Evolutionary conservation across 148 eudicot genomes (phyloP).

Genomic region (Rhododendron simsii): DNA sequence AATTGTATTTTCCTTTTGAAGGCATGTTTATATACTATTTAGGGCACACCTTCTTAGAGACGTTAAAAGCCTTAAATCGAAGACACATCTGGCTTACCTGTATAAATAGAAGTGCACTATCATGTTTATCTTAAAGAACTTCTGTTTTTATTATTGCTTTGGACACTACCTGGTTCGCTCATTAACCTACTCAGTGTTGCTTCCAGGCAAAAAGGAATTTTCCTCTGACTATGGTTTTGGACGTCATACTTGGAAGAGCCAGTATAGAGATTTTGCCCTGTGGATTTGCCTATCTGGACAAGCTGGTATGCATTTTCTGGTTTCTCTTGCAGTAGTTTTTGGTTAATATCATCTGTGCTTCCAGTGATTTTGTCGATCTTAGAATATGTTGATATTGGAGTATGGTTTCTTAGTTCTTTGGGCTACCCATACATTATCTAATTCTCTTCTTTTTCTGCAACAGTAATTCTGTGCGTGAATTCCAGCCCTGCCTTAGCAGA

Average conservation of each 20-base stretch:
- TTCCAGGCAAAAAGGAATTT: constrained; percentile 20
- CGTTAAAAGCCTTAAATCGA: background rate
- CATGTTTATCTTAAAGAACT: background rate
- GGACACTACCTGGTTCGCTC: background rate
- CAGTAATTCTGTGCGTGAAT: constrained; percentile 47
- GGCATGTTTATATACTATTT: background rate
- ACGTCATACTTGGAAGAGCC: constrained; percentile 11
- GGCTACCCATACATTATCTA: background rate
- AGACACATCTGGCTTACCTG: background rate
- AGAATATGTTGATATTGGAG: background rate
- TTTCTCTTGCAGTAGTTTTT: background rate
- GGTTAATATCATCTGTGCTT: background rate
- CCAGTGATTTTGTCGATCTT: background rate
- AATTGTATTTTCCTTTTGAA: background rate
- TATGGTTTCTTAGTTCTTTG: background rate
- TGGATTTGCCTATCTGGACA: constrained; percentile 48
- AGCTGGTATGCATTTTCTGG: constrained; percentile 38
- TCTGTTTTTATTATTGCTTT: background rate
- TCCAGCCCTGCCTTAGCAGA: constrained; percentile 59
- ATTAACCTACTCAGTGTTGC: background rate
- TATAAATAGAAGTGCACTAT: too few relatives aligned
- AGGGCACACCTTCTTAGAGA: background rate
- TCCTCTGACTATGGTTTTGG: constrained; percentile 23
- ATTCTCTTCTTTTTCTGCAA: constrained; percentile 19
- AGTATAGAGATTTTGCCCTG: constrained; percentile 13